Conservation (phyloP, 164 flowering plant species). For the Echeveria elegans region DNA sequence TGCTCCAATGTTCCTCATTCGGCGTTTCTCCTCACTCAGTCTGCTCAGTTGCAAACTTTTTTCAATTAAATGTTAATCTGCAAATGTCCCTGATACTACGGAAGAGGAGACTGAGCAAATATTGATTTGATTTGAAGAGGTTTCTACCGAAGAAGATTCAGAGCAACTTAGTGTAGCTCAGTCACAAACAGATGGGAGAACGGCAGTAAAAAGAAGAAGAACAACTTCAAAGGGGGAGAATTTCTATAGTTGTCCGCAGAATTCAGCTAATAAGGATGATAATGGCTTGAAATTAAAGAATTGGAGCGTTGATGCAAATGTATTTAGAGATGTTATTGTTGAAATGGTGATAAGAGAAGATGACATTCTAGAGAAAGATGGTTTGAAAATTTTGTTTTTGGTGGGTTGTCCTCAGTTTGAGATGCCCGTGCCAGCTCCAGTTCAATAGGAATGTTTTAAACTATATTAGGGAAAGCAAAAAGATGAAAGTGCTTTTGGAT, state of each 20-base stretch:
- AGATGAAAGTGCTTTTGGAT: background rate
- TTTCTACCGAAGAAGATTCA: too few relatives aligned
- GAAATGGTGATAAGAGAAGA: background rate
- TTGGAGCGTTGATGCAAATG: background rate
- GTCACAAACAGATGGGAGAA: too few relatives aligned
- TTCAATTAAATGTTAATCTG: too few relatives aligned
- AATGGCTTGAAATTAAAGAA: background rate
- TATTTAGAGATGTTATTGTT: background rate
- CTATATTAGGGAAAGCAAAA: background rate
- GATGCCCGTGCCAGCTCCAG: background rate
- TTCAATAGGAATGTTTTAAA: background rate
- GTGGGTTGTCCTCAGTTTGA: background rate
- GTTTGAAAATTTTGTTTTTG: background rate
- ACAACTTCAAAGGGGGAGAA: background rate
- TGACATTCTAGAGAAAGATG: background rate
- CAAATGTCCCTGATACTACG: too few relatives aligned
- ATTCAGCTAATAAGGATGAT: background rate
- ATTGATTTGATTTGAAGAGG: too few relatives aligned
- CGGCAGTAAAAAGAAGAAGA: too few relatives aligned
- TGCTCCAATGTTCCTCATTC: too few relatives aligned
- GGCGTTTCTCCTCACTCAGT: too few relatives aligned
- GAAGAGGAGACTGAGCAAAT: too few relatives aligned
- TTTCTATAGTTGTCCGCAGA: background rate
- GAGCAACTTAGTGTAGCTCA: too few relatives aligned
- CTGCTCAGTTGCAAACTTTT: too few relatives aligned